A percentile compares a stretch with the other conserved stretches of the same genome.
Conservation (phyloP, 2,329 filamentous ascomycete genomes). For the Eurotiales sp. region DNA sequence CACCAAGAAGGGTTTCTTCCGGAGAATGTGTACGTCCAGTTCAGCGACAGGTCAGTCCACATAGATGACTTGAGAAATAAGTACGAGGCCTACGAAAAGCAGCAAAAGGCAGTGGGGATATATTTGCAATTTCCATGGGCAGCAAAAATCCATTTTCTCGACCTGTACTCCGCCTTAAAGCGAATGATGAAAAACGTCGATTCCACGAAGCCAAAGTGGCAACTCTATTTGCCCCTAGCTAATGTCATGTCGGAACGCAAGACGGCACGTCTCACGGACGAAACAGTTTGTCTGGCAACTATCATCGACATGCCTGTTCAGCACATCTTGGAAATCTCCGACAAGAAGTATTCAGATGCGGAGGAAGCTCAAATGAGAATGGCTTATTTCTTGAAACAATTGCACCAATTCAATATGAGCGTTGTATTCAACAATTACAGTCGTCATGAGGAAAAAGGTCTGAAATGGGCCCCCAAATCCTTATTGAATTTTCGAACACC, state of each 20-base stretch:
- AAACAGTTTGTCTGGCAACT: constrained; percentile 16
- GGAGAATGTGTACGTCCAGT: constrained; percentile 13
- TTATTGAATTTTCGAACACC: constrained; percentile 15
- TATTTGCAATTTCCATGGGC: background rate
- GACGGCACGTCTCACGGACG: constrained; percentile 15
- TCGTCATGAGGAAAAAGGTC: constrained; percentile 9
- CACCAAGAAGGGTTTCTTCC: constrained; percentile 18
- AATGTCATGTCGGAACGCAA: constrained; percentile 13
- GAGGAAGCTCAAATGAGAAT: constrained; percentile 10
- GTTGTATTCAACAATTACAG: constrained; percentile 18
- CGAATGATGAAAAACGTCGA: background rate
- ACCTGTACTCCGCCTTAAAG: background rate
- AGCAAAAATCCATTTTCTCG: background rate
- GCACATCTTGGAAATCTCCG: background rate
- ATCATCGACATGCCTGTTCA: constrained; percentile 9
- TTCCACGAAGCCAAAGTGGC: constrained; percentile 8
- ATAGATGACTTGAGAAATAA: background rate
- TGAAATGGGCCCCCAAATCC: constrained; percentile 17
- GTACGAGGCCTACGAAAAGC: background rate
- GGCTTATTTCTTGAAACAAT: constrained; percentile 6
- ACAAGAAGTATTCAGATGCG: constrained; percentile 8
- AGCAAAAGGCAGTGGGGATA: background rate
- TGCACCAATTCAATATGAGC: constrained; percentile 6
- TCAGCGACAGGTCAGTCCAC: constrained; percentile 8
- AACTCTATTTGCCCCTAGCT: constrained; percentile 10